These are phyloP conservation scores for Globisporangium sylvaticum DNA, from an alignment of 352 stramenopile genomes.

Conservation along the genomic window DNA sequence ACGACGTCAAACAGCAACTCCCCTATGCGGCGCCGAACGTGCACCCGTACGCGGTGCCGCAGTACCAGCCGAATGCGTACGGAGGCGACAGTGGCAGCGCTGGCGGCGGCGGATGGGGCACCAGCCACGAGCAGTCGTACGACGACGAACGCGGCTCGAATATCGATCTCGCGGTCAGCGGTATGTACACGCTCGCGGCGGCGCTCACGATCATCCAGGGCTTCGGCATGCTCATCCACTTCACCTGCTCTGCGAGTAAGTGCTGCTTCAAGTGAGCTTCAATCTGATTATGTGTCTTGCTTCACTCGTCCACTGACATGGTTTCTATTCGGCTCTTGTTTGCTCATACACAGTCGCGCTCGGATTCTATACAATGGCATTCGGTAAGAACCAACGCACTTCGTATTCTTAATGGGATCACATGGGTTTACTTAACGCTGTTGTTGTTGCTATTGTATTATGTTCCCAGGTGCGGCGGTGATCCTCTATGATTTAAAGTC, in stretches of 20 bases:
- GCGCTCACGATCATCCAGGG: conserved; percentile 80
- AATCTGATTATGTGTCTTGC: not conserved
- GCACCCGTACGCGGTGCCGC: conserved; percentile 75
- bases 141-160: conserved; percentile 43
- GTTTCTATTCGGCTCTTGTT: conserved; percentile 12
- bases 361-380: conserved; percentile 83
- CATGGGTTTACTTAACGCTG: too few species aligned
- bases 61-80: conserved; percentile 69
- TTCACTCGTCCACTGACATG: not conserved
- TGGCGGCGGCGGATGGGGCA: conserved; percentile 37
- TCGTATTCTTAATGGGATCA: too few species aligned
- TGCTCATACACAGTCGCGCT: conserved; percentile 40
- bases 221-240: conserved; percentile 82
- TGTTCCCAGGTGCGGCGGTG: conserved; percentile 42
- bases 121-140: conserved; percentile 30
- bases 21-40: conserved; percentile 72
- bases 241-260: conserved; percentile 54
- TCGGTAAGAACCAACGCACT: conserved; percentile 55
- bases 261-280: not conserved
- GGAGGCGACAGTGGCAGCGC: conserved; percentile 34
- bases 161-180: conserved; percentile 81
- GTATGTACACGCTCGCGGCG: conserved; percentile 83
- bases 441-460: not conserved
- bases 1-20: conserved; percentile 29
- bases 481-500: conserved; percentile 87